Base-by-base conservation (phyloP, 164 flowering plant genomes). In the Piper longum region DNA sequence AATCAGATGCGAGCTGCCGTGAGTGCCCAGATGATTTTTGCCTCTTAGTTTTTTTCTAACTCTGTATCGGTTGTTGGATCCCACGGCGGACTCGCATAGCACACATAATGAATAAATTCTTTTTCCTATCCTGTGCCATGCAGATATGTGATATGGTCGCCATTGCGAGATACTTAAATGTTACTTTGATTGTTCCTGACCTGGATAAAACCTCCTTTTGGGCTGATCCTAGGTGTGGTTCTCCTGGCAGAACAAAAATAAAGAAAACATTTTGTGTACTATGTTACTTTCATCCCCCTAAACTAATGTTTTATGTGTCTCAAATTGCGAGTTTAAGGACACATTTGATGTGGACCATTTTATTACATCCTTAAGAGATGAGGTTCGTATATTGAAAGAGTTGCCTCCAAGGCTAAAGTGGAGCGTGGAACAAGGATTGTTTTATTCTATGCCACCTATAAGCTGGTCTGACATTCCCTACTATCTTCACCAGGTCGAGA, bases 131-230 rank as follows among this genome's bases (percentile, higher is more conserved):
- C 42, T 11, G 43, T 61, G 43, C 17, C 67, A 12, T 70, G 40
- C 85, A 93, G 98, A 90, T 93, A 18, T 93, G 98, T 72, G 98
- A 90, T 70, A 93, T 93, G 98, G 98, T 93, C 48, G 77, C 96
- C 42, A 84, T 90, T 75, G 98, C 97, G 57, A 84, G 97, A 75
- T 76, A 83, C 63, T 65, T 92, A 56, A 92, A 92, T 72, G 90
- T 88, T 56, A 89, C 98, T 0, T 83, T 92, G 36, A 26, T 26
- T 26, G 36, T 26, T 26, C 36, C 36, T 26, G 36, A 26, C 2
- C 36, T 26, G 36, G 36, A 26, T 26, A 26, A 26, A 26, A 26
- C 36, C 36, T 26, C 36, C 36, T 26, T 26, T 26, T 26, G 36
- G 36, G 36, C 36, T 26, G 36, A 26, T 26, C 36, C 36, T 26